Conservation (phyloP, 148 eudicot genomes). For the Nepenthes gracilis region DNA sequence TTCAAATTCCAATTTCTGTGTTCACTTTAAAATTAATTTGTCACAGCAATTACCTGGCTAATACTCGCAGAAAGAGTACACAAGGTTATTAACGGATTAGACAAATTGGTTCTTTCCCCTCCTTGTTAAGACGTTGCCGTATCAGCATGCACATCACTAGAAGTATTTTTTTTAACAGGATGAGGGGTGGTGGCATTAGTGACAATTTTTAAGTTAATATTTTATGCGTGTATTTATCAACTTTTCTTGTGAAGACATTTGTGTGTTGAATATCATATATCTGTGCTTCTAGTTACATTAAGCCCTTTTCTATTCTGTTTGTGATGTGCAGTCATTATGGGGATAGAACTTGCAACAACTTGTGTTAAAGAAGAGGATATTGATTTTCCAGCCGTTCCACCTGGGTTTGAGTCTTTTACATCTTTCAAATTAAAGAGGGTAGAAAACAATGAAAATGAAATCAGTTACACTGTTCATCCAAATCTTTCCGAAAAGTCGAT, state of each 20-base stretch:
- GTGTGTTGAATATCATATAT: background rate
- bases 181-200: too few relatives aligned
- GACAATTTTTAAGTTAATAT: too few relatives aligned
- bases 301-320: background rate
- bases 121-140: too few relatives aligned
- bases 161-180: too few relatives aligned
- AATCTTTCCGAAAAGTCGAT: slow-evolving; percentile 34
- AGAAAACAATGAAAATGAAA: slow-evolving; percentile 31
- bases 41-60: too few relatives aligned
- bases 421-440: slow-evolving; percentile 49
- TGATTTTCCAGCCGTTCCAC: slow-evolving; percentile 77
- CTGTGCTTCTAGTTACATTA: background rate
- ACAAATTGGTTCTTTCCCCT: too few relatives aligned
- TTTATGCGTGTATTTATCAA: too few relatives aligned
- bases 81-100: too few relatives aligned
- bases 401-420: slow-evolving; percentile 82
- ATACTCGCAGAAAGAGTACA: too few relatives aligned
- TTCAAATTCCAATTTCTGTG: too few relatives aligned
- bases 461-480: slow-evolving; percentile 40
- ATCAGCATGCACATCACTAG: too few relatives aligned
- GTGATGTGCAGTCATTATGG: slow-evolving; percentile 43
- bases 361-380: slow-evolving; percentile 66
- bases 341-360: slow-evolving; percentile 58
- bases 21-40: too few relatives aligned
- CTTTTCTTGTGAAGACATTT: background rate